A percentile compares a stretch with the other conserved stretches of the same genome.
Conservation (phyloP, 78 protist species). For the Dictyostelium capitatum region DNA sequence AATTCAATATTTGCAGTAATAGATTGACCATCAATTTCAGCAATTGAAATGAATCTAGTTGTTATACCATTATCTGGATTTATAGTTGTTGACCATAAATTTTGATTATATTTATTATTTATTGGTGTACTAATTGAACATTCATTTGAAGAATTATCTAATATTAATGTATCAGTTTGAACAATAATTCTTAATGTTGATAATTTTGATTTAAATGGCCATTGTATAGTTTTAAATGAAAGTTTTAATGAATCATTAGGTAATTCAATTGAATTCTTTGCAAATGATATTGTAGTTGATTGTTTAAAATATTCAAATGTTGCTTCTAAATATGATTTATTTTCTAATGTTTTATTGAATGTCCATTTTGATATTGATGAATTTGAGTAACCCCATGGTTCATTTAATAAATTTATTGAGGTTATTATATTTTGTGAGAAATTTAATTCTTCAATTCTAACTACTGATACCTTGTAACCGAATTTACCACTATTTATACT, state of each 20-base stretch:
- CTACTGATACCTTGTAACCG: not conserved
- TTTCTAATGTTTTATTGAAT: not conserved
- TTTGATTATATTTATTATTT: not conserved
- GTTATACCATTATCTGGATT: not conserved
- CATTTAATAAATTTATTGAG: not conserved
- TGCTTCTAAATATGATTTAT: not conserved
- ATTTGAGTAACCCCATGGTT: not conserved
- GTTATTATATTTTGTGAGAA: not conserved
- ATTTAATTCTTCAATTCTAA: not conserved
- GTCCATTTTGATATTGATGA: not conserved
- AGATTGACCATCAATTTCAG: not conserved
- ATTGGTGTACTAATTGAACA: not conserved
- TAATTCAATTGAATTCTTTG: not conserved
- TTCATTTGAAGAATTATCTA: too few species aligned
- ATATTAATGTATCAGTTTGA: not conserved
- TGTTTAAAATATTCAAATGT: not conserved
- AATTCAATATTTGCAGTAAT: not conserved
- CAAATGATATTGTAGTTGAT: not conserved
- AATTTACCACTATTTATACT: not conserved
- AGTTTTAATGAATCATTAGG: not conserved
- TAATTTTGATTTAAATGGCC: conserved; percentile 12
- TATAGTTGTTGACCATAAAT: not conserved
- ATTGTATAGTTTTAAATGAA: not conserved
- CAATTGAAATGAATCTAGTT: not conserved
- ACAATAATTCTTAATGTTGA: not conserved